phyloP scores from a whole-genome alignment of 2,329 filamentous ascomycete genomes.

The Fusarium longipes region DNA sequence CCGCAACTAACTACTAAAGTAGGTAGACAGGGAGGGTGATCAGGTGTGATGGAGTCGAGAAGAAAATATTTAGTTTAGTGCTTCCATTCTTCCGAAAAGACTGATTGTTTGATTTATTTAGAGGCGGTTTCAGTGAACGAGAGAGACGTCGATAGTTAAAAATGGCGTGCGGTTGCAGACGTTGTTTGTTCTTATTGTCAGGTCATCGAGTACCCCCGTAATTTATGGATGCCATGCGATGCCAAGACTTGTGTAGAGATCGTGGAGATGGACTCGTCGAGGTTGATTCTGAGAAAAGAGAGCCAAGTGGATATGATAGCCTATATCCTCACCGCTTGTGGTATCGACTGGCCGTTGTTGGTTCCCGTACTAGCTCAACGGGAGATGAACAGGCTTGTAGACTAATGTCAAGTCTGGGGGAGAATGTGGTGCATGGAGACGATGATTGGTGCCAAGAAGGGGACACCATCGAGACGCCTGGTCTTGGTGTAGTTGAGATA shows the following conservation, averaged over 20 bases:
- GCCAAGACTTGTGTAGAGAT: neutral
- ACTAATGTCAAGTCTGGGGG: neutral
- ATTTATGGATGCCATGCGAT: neutral
- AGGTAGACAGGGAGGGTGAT: too few relatives aligned
- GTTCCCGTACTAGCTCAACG: neutral
- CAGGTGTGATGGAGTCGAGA: neutral
- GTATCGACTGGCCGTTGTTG: slow-evolving; percentile 5
- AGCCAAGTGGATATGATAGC: neutral
- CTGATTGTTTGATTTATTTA: neutral
- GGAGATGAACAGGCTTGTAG: neutral
- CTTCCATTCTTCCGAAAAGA: slow-evolving; percentile 2
- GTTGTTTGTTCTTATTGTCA: neutral
- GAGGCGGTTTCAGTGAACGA: neutral
- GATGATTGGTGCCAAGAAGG: neutral
- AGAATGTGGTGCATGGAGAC: neutral
- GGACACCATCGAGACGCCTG: neutral
- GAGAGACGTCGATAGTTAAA: neutral
- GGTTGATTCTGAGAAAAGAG: neutral
- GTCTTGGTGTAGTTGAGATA: neutral
- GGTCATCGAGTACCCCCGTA: neutral
- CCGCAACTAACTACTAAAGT: slow-evolving; percentile 11
- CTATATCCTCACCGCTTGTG: slow-evolving; percentile 2
- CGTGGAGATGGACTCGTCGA: slow-evolving; percentile 1
- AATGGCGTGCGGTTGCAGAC: neutral
- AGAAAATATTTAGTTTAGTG: neutral